Percentiles rank a stretch among this genome's conserved stretches.
These are phyloP conservation scores for Pseudogymnoascus pannorum DNA, from an alignment of 2,329 filamentous ascomycete genomes.

Conservation along the genomic window DNA sequence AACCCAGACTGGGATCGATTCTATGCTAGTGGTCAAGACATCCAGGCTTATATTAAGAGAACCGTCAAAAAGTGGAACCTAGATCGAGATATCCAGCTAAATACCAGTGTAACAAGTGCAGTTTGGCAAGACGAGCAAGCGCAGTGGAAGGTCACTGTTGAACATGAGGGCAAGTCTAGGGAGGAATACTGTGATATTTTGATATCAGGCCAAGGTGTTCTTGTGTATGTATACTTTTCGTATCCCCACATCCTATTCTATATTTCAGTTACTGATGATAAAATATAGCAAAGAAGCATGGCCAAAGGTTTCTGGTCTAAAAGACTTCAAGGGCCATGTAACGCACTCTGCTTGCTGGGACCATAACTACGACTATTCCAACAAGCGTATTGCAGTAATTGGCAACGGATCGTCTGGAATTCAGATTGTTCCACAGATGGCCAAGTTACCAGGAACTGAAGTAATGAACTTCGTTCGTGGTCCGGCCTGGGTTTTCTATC, in stretches of 20 bases:
- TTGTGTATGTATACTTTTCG: slow-evolving; percentile 23
- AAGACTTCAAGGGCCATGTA: slow-evolving; percentile 37
- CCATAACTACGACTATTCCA: slow-evolving; percentile 45
- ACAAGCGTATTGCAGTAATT: slow-evolving; percentile 42
- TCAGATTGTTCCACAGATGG: slow-evolving; percentile 29
- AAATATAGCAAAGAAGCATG: slow-evolving; percentile 29
- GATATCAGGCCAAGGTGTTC: slow-evolving; percentile 3
- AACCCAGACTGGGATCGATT: slow-evolving; percentile 35
- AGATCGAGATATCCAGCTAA: slow-evolving; percentile 37
- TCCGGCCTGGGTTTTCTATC: slow-evolving; percentile 31
- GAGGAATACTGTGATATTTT: slow-evolving; percentile 2
- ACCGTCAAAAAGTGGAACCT: not conserved
- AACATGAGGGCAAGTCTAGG: slow-evolving; percentile 22
- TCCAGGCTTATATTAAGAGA: slow-evolving; percentile 11
- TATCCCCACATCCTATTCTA: slow-evolving; percentile 35
- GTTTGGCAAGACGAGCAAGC: slow-evolving; percentile 41
- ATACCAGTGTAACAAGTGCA: slow-evolving; percentile 36
- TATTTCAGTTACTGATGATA: slow-evolving; percentile 36
- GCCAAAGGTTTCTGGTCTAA: slow-evolving; percentile 37
- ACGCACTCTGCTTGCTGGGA: slow-evolving; percentile 52
- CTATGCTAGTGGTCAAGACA: slow-evolving; percentile 24
- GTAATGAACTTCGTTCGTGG: slow-evolving; percentile 18
- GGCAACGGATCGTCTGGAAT: slow-evolving; percentile 34
- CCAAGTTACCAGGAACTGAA: slow-evolving; percentile 19
- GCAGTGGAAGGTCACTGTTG: slow-evolving; percentile 40